Percentiles rank a stretch among this genome's conserved stretches.
Conservation (phyloP, 805 yeast genomes). For the Martiniozyma abietophila region DNA sequence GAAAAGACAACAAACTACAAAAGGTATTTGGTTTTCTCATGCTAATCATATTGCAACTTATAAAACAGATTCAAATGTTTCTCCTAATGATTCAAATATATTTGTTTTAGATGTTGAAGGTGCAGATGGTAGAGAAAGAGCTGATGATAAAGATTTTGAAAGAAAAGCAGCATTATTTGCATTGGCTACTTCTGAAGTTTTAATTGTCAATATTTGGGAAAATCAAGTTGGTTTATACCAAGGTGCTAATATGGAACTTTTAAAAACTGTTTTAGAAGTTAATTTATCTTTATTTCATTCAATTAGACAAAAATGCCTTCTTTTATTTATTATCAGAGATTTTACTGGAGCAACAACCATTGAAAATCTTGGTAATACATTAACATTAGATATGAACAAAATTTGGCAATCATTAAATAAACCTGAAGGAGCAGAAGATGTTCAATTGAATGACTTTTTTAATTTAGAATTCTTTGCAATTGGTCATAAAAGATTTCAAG, state of each 20-base stretch:
- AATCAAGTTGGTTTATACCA: slow-evolving; percentile 94
- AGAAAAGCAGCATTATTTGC: slow-evolving; percentile 95
- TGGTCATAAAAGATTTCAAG: slow-evolving; percentile 77
- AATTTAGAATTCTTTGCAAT: slow-evolving; percentile 75
- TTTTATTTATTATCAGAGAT: slow-evolving; percentile 87
- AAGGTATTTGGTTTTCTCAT: slow-evolving; percentile 71
- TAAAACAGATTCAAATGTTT: slow-evolving; percentile 5
- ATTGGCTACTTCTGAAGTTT: slow-evolving; percentile 78
- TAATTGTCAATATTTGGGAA: slow-evolving; percentile 94
- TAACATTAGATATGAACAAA: slow-evolving; percentile 59
- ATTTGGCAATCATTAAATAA: slow-evolving; percentile 76
- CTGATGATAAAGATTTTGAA: slow-evolving; percentile 97
- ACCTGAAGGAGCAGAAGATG: slow-evolving; percentile 52
- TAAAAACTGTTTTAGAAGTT: slow-evolving; percentile 95
- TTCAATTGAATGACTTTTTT: slow-evolving; percentile 64
- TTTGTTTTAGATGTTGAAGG: slow-evolving; percentile 97
- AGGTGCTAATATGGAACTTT: slow-evolving; percentile 93
- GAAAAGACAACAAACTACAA: slow-evolving; percentile 82
- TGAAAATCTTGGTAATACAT: slow-evolving; percentile 55
- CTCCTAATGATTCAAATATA: slow-evolving; percentile 28
- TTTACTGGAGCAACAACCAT: slow-evolving; percentile 83
- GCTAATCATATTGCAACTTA: slow-evolving; percentile 33
- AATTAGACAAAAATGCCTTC: slow-evolving; percentile 44
- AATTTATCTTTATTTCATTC: slow-evolving; percentile 77
- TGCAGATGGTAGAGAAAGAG: slow-evolving; percentile 95